phyloP scores from a whole-genome alignment of 352 stramenopile genomes.

The Pythium monospermum region DNA sequence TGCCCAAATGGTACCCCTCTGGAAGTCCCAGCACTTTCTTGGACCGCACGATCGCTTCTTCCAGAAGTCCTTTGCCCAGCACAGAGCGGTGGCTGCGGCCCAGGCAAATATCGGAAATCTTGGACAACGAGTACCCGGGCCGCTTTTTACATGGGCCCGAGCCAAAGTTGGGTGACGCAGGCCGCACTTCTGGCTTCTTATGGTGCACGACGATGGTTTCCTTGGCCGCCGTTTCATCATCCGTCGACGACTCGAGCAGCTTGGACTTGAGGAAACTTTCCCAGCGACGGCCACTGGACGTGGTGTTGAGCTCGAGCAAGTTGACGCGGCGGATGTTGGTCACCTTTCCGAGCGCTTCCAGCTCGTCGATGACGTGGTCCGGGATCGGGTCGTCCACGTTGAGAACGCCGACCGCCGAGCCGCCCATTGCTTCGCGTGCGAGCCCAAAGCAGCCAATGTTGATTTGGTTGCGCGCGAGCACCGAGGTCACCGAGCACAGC shows the following conservation, averaged over 20 bases:
- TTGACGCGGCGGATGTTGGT: constrained; percentile 86
- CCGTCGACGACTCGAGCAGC: constrained; percentile 18
- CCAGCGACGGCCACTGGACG: constrained; percentile 46
- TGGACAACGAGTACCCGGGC: constrained; percentile 90
- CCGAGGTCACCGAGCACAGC: constrained; percentile 91
- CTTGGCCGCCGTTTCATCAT: background rate
- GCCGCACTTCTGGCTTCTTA: constrained; percentile 68
- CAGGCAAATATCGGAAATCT: constrained; percentile 85
- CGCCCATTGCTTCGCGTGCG: constrained; percentile 59
- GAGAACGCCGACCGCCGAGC: constrained; percentile 79
- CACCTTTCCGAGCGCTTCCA: constrained; percentile 66
- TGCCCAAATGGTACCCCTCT: constrained; percentile 93
- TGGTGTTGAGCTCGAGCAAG: constrained; percentile 65
- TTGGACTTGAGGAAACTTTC: constrained; percentile 55
- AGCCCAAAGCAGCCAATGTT: constrained; percentile 95
- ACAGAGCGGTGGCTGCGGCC: constrained; percentile 97
- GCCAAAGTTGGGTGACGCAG: constrained; percentile 93
- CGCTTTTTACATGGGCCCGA: constrained; percentile 99
- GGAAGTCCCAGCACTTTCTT: constrained; percentile 94
- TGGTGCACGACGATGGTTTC: constrained; percentile 49
- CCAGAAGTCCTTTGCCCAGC: constrained; percentile 95
- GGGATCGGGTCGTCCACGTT: constrained; percentile 89
- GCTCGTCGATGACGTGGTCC: constrained; percentile 76
- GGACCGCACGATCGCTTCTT: constrained; percentile 93
- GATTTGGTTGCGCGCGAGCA: constrained; percentile 87